Percentiles rank a stretch among this genome's conserved stretches.
Evolutionary conservation across 805 yeast species (phyloP).

Genomic region (Clavispora phyllophila): DNA sequence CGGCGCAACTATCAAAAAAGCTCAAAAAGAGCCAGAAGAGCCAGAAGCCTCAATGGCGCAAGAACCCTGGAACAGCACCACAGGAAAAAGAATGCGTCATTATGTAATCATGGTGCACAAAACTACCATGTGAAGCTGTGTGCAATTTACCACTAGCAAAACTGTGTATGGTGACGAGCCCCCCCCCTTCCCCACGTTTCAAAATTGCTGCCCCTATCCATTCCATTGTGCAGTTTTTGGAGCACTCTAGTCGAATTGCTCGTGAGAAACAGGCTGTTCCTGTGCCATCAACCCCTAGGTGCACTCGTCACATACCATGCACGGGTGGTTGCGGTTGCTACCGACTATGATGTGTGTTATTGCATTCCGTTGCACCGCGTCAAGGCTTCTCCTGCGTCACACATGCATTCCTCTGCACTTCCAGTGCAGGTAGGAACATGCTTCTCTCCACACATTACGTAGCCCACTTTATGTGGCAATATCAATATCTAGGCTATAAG

Average conservation of each 20-base stretch:
- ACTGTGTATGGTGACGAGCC: background rate
- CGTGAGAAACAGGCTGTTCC: background rate
- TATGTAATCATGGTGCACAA: conserved; percentile 19
- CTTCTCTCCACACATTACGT: background rate
- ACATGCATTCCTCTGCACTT: background rate
- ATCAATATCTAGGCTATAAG: background rate
- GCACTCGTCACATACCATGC: background rate
- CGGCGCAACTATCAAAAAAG: conserved; percentile 25
- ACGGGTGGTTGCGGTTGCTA: background rate
- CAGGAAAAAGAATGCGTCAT: conserved; percentile 43
- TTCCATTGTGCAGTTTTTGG: background rate
- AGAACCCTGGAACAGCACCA: conserved; percentile 11
- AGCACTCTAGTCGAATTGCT: background rate
- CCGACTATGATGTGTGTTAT: background rate
- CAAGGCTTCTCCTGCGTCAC: background rate
- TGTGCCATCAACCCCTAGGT: background rate
- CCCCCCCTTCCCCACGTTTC: background rate
- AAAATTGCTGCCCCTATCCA: background rate
- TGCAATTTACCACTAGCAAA: background rate
- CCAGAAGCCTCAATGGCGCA: background rate
- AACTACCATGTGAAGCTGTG: background rate
- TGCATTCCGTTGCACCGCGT: background rate
- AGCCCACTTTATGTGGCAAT: background rate
- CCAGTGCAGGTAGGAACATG: background rate
- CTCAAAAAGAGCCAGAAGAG: conserved; percentile 26